Percentiles rank a stretch among this genome's conserved stretches.
These are phyloP conservation scores for Pseudocercospora fijiensis DNA, from an alignment of 2,329 filamentous ascomycete genomes.

Conservation along the genomic window DNA sequence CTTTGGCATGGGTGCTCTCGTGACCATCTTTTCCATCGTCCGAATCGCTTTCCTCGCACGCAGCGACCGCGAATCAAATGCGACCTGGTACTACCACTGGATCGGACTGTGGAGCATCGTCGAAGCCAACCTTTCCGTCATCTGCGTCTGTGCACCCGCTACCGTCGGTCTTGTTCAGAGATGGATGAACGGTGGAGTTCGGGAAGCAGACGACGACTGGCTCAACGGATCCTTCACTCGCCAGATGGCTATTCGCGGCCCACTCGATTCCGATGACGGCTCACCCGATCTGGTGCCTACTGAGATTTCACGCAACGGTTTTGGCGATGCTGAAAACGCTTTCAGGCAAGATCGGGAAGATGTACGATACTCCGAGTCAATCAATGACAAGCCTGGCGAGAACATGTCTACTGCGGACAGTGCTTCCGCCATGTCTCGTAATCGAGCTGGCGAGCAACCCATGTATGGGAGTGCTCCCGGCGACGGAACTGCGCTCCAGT, in stretches of 20 bases:
- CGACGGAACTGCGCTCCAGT: slow-evolving; percentile 16
- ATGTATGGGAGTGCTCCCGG: slow-evolving; percentile 8
- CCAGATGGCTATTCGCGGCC: slow-evolving; percentile 11
- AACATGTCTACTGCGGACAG: slow-evolving; percentile 12
- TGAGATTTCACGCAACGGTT: slow-evolving; percentile 15
- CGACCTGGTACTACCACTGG: slow-evolving; percentile 26
- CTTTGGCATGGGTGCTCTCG: slow-evolving; percentile 22
- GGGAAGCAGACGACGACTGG: slow-evolving; percentile 5
- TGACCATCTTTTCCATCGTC: slow-evolving; percentile 22
- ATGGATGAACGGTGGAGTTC: slow-evolving; percentile 13
- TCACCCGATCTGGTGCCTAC: slow-evolving; percentile 14
- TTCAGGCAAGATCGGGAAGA: slow-evolving; percentile 12
- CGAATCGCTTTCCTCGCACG: slow-evolving; percentile 22
- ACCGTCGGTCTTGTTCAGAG: slow-evolving; percentile 20
- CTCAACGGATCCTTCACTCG: slow-evolving; percentile 15
- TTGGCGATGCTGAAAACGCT: slow-evolving; percentile 15
- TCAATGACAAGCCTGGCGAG: slow-evolving; percentile 9
- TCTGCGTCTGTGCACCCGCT: slow-evolving; percentile 29
- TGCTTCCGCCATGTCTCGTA: slow-evolving; percentile 10
- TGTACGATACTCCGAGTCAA: slow-evolving; percentile 7
- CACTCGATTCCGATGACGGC: slow-evolving; percentile 12
- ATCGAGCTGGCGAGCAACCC: slow-evolving; percentile 7
- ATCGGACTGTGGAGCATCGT: slow-evolving; percentile 26
- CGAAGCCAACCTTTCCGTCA: slow-evolving; percentile 24
- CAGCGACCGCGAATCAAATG: slow-evolving; percentile 13